Base-by-base conservation (phyloP, 2,329 filamentous ascomycete species). In the Dactylellina parvicollis region DNA sequence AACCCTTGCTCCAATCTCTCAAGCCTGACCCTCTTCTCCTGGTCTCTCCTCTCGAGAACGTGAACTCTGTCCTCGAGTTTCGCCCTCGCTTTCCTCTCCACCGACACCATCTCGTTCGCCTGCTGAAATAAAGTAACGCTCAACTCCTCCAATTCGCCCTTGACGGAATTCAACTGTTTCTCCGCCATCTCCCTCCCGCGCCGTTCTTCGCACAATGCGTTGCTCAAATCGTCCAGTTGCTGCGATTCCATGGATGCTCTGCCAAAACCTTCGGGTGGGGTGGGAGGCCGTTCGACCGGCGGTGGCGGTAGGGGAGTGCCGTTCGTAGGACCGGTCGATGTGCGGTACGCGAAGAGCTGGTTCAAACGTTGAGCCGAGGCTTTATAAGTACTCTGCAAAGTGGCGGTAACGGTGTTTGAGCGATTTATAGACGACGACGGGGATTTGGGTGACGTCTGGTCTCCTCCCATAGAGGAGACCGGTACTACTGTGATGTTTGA, bases 101-200 rank as follows among this genome's bases (percentile, higher is more conserved):
- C 84, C 1, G 91, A 90, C 18, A 95, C 91, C 91, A 95, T 95
- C 81, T 92, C 88, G 80, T 95, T 95, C 56, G 91, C 91, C 82
- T 93, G 89, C 81, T 91, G 88, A 80, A 95, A 95, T 60, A 95
- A 82, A 55, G 85, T 86, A 18, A 86, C 89, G 78, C 86, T 91
- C 75, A 95, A 83, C 81, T 95, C 91, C 81, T 94, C 91, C 18
- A 94, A 85, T 82, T 95, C 91, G 10, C 83, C 84, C 78, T 86
- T 88, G 55, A 90, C 89, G 54, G 87, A 86, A 75, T 84, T 84
- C 18, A 92, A 82, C 74, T 86, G 85, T 54, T 85, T 85, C 81
- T 95, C 91, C 0, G 91, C 91, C 56, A 87, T 86, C 38, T 85
- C 83, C 10, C 91, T 86, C 66, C 90, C 84, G 46, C 82, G 82